Conservation (phyloP, 192 early-diverging fungal genomes). For the Blastocladiella britannica region DNA sequence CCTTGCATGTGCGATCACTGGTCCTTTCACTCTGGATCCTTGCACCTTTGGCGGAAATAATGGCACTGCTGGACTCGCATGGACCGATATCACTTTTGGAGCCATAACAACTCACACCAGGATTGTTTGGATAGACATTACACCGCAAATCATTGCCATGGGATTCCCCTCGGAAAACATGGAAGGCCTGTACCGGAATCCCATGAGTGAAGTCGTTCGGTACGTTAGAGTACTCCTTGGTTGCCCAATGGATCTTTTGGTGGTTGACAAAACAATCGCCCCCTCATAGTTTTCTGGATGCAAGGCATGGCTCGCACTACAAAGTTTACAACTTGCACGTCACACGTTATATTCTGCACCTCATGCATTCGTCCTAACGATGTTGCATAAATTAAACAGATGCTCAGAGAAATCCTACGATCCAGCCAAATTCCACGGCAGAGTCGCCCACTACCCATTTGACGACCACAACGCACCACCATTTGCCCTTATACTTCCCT, state of each 20-base stretch:
- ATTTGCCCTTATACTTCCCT: conserved; percentile 18
- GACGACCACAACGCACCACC: conserved; percentile 32
- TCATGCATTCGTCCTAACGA: neutral
- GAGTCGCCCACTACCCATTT: conserved; percentile 26
- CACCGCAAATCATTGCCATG: conserved; percentile 30
- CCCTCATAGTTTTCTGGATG: conserved; percentile 30
- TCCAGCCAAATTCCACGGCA: conserved; percentile 16
- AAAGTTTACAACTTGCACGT: conserved; percentile 42
- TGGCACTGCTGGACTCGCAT: no score
- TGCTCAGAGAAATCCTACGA: conserved; percentile 31
- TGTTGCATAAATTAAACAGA: no score
- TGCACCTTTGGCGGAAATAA: no score
- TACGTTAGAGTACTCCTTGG: conserved; percentile 3
- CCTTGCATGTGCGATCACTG: conserved; percentile 13
- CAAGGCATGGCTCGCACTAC: conserved; percentile 20
- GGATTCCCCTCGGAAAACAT: conserved; percentile 27
- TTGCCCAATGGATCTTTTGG: neutral
- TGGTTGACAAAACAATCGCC: no score
- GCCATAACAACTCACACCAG: neutral
- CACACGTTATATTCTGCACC: neutral
- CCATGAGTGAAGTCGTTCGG: conserved; percentile 28
- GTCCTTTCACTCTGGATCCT: neutral
- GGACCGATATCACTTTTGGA: no score
- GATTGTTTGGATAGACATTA: conserved; percentile 18
- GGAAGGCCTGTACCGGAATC: conserved; percentile 32